Percentiles rank a stretch among this genome's conserved stretches.
Evolutionary conservation across 176 grass and related monocot genomes (phyloP).

Genomic region (Triticum dicoccoides): DNA sequence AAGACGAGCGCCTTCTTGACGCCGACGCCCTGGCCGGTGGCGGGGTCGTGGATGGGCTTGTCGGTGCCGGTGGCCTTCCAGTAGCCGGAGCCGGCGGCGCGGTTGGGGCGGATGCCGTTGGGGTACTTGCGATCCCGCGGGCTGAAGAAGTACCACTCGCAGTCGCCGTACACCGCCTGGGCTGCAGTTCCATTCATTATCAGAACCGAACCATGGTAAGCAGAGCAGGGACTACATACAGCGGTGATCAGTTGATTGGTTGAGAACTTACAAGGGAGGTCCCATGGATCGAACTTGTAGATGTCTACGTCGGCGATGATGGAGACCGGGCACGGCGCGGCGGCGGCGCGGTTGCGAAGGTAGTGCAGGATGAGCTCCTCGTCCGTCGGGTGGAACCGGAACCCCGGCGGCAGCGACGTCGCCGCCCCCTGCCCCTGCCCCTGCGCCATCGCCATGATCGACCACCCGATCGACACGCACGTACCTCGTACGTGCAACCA

Average conservation of each 20-base stretch:
- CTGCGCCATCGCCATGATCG: slow-evolving; percentile 19
- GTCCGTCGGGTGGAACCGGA: slow-evolving; percentile 96
- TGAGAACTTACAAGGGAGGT: slow-evolving; percentile 59
- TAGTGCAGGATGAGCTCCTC: slow-evolving; percentile 97
- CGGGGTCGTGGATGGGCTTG: slow-evolving; percentile 65
- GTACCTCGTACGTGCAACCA: too few species aligned
- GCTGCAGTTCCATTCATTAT: slow-evolving; percentile 18
- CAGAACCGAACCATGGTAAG: too few species aligned
- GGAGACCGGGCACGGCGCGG: slow-evolving; percentile 54
- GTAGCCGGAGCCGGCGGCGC: slow-evolving; percentile 82
- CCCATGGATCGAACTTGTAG: slow-evolving; percentile 96
- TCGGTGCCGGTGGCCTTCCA: slow-evolving; percentile 99
- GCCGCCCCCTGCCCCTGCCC: background rate
- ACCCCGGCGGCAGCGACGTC: slow-evolving; percentile 79
- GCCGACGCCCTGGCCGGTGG: slow-evolving; percentile 50
- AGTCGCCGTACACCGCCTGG: slow-evolving; percentile 67
- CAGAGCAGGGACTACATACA: too few species aligned
- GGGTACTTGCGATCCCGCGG: slow-evolving; percentile 95
- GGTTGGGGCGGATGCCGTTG: slow-evolving; percentile 82
- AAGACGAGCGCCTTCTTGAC: slow-evolving; percentile 98
- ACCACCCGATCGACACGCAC: background rate
- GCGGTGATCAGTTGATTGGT: background rate
- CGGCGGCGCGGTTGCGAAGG: slow-evolving; percentile 63
- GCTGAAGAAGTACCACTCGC: slow-evolving; percentile 98
- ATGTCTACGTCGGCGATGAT: slow-evolving; percentile 98